A percentile compares a stretch with the other conserved stretches of the same genome.
Conservation (phyloP, 2,329 filamentous ascomycete genomes). For the Tolypocladium inflatum region DNA sequence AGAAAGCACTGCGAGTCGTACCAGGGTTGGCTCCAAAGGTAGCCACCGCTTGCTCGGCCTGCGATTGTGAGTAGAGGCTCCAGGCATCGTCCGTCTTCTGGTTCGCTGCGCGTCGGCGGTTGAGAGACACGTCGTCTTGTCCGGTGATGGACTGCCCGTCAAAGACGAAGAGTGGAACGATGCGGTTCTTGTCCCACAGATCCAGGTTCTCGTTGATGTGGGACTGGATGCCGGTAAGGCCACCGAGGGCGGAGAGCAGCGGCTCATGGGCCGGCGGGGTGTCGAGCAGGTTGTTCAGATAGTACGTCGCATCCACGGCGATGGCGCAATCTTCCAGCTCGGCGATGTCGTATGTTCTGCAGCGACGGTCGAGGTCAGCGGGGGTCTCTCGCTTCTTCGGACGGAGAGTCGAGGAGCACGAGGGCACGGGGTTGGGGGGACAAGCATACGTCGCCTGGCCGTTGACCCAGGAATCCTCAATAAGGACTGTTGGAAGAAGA, state of each 20-base stretch:
- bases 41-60: conserved; percentile 70
- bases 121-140: conserved; percentile 60
- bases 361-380: conserved; percentile 11
- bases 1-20: conserved; percentile 23
- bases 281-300: conserved; percentile 70
- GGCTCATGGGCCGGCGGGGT: conserved; percentile 68
- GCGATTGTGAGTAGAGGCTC: conserved; percentile 73
- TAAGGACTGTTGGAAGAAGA: conserved; percentile 18
- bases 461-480: conserved; percentile 29
- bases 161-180: conserved; percentile 84
- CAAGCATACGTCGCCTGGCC: conserved; percentile 24
- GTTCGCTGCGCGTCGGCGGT: conserved; percentile 56
- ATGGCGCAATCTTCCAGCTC: conserved; percentile 67
- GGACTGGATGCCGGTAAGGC: conserved; percentile 68
- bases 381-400: neutral
- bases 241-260: conserved; percentile 80
- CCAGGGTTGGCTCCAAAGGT: conserved; percentile 75
- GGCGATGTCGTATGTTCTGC: conserved; percentile 51
- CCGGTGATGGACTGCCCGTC: conserved; percentile 75
- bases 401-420: neutral
- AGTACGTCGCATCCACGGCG: conserved; percentile 84
- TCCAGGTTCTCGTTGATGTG: conserved; percentile 72
- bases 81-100: conserved; percentile 71
- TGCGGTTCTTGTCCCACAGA: conserved; percentile 57
- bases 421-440: conserved; percentile 5